Base-by-base conservation (phyloP, 2,329 filamentous ascomycete species). In the Podosphaera leucotricha region DNA sequence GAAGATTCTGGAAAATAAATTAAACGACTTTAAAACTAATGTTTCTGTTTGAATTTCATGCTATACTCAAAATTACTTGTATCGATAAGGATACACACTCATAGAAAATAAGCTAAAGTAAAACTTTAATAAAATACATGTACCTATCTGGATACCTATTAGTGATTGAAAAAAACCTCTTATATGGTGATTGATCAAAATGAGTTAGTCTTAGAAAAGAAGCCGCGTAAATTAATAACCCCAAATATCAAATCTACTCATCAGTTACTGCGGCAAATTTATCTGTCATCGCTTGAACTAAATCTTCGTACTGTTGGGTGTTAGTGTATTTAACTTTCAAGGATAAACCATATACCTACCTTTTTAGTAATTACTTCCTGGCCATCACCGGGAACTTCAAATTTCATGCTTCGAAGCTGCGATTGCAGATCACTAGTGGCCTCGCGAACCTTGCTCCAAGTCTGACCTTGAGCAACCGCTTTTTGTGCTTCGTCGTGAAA, bases 401-500 rank as follows among this genome's bases (percentile, higher is more conserved):
- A 98, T 69, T 98, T 98, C 73, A 98, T 85, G 61, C 75, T 82
- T 59, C 87, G 74, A 55, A 98, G 70, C 59, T 84, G 70, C 48
- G 67, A 72, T 67, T 94, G 86, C 53, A 95, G 75, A 20, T 94
- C 87, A 46, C 71, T 67, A 11, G 90, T 98, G 28, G 81, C 75
- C 56, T 98, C 90, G 53, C 87, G 77, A 45, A 98, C 80, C 72
- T 92, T 94, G 59, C 69, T 67, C 90, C 90, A 98, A 63, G 67
- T 79, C 64, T 87, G 80, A 48, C 90, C 90, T 62, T 93, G 84
- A 5, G 80, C 71, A 58, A 98, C 73, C 6, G 84, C 85, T 73
- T 94, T 95, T 62, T 95, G 87, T 20, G 84, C 78, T 68, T 98
- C 90, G 57, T 98, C 92, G 61, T 94, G 84, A 73, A 87, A 98